Conservation (phyloP, 257 asterid genomes). For the Solanum ossicruentum region DNA sequence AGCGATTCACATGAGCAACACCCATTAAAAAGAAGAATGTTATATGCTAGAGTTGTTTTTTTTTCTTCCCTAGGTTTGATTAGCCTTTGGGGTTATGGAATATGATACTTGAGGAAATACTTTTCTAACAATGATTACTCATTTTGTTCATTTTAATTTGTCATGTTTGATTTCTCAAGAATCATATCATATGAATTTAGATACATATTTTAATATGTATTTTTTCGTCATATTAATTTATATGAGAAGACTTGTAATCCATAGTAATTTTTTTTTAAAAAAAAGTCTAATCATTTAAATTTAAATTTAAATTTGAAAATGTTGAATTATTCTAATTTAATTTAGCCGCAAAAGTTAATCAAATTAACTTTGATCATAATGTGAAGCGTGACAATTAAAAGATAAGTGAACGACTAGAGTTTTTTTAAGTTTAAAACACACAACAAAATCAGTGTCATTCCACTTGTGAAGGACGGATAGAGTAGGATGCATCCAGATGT, state of each 20-base stretch:
- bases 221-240: too few species aligned
- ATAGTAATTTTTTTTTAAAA: not conserved
- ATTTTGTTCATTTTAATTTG: not conserved
- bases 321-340: not conserved
- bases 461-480: not conserved
- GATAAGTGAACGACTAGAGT: not conserved
- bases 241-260: too few species aligned
- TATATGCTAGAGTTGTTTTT: not conserved
- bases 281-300: too few species aligned
- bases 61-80: not conserved
- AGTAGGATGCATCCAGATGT: too few species aligned
- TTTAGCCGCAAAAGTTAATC: not conserved
- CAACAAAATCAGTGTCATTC: not conserved
- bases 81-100: not conserved
- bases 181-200: not conserved
- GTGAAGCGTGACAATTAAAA: too few species aligned
- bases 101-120: not conserved
- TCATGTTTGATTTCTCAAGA: not conserved
- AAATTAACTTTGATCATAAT: too few species aligned
- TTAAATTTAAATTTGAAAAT: too few species aligned
- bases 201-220: not conserved
- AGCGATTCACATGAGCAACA: not conserved
- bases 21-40: accelerated
- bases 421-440: too few species aligned
- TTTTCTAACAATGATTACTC: not conserved